Evolutionary conservation across 805 yeast species (phyloP).

Genomic region (Pichia eremophila): DNA sequence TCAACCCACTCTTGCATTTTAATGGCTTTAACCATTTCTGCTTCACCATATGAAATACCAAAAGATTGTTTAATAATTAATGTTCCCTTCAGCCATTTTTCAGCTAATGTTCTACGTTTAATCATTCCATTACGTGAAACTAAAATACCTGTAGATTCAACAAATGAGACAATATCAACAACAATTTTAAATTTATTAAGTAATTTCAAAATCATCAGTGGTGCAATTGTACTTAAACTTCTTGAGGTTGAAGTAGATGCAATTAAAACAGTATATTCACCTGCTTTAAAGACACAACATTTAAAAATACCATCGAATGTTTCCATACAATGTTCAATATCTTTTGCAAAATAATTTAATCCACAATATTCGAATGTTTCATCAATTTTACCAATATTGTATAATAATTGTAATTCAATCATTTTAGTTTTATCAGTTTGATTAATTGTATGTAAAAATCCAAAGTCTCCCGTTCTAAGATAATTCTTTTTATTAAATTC

Average conservation of each 20-base stretch:
- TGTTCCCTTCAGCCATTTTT: conserved; percentile 42
- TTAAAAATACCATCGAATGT: conserved; percentile 31
- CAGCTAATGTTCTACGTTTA: conserved; percentile 63
- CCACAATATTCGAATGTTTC: conserved; percentile 91
- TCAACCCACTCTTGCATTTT: conserved; percentile 12
- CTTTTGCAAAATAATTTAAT: conserved; percentile 80
- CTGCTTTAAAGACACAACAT: conserved; percentile 62
- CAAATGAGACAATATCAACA: conserved; percentile 76
- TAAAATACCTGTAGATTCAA: conserved; percentile 54
- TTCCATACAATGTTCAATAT: conserved; percentile 65
- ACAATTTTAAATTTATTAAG: conserved; percentile 74
- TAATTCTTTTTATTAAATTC: conserved; percentile 53
- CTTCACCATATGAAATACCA: conserved; percentile 62
- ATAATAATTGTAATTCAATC: conserved; percentile 62
- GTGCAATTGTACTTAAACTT: conserved; percentile 64
- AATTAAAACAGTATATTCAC: conserved; percentile 67
- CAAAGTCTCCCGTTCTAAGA: conserved; percentile 88
- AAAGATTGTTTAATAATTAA: conserved; percentile 34
- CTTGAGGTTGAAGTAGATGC: conserved; percentile 46
- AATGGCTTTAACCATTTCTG: conserved; percentile 38
- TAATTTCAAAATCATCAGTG: conserved; percentile 71
- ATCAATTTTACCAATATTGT: conserved; percentile 73
- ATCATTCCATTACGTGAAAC: conserved; percentile 64
- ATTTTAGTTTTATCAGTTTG: conserved; percentile 18
- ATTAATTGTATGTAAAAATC: conserved; percentile 74